Percentiles rank a stretch among this genome's conserved stretches.
Conservation (phyloP, 495 filamentous ascomycete genomes). For the Hypoxylon subgilvum region DNA sequence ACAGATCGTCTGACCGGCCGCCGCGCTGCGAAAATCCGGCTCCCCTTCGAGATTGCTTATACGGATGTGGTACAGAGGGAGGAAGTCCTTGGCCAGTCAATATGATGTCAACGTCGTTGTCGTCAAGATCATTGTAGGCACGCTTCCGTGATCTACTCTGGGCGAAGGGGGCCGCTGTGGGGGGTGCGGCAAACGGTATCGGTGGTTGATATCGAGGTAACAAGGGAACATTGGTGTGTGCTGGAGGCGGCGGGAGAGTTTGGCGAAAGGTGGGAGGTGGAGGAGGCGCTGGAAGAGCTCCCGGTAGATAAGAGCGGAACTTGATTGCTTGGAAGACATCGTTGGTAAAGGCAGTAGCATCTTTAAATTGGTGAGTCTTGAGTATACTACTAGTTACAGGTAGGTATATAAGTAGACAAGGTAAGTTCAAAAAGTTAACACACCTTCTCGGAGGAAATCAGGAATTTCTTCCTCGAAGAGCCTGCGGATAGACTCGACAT, state of each 20-base stretch:
- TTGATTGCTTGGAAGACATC: constrained; percentile 79
- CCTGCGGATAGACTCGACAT: constrained; percentile 71
- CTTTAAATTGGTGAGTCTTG: constrained; percentile 46
- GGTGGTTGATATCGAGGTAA: constrained; percentile 23
- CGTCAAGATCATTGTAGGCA: constrained; percentile 63
- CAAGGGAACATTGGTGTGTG: constrained; percentile 19
- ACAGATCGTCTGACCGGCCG: constrained; percentile 48
- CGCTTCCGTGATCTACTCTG: constrained; percentile 59
- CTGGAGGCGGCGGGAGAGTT: constrained; percentile 32
- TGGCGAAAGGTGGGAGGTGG: constrained; percentile 24
- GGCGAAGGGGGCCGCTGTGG: constrained; percentile 9
- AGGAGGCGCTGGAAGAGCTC: constrained; percentile 55
- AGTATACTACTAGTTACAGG: background rate
- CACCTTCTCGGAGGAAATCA: constrained; percentile 87
- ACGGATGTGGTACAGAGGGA: constrained; percentile 56
- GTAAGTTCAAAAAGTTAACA: constrained; percentile 25
- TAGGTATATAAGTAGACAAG: constrained; percentile 23
- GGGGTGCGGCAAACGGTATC: constrained; percentile 7
- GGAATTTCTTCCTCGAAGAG: constrained; percentile 79
- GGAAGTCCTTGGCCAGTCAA: constrained; percentile 48
- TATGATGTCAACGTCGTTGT: constrained; percentile 55
- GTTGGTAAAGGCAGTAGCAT: constrained; percentile 77
- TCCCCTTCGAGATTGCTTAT: constrained; percentile 76
- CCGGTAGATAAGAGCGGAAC: constrained; percentile 66
- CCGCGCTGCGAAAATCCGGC: constrained; percentile 59